Evolutionary conservation across 768 basidiomycete genomes (phyloP).

Genomic region (Crepidotus variabilis): DNA sequence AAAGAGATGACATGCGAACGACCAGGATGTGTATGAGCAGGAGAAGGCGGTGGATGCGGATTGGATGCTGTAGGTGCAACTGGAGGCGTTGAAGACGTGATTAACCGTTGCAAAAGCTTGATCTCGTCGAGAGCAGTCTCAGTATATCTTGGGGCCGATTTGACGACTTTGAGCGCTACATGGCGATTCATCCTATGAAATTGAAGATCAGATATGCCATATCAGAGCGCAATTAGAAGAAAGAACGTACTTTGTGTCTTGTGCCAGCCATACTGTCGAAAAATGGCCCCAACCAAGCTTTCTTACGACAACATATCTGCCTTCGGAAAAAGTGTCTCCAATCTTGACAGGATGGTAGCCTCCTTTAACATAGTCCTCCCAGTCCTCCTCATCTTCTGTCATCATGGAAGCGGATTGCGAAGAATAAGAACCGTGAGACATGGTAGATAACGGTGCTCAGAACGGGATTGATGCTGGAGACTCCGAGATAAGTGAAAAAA

Average conservation of each 20-base stretch:
- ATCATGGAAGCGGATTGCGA: conserved; percentile 74
- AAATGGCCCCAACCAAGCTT: conserved; percentile 98
- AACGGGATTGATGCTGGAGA: conserved; percentile 6
- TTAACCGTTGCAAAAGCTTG: conserved; percentile 93
- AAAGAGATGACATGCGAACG: conserved; percentile 95
- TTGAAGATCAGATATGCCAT: not conserved
- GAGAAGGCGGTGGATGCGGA: conserved; percentile 48
- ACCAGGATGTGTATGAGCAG: conserved; percentile 77
- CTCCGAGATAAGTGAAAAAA: conserved; percentile 15
- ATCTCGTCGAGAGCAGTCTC: conserved; percentile 99
- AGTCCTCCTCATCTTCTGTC: conserved; percentile 91
- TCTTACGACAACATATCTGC: conserved; percentile 84
- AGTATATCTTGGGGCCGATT: conserved; percentile 94
- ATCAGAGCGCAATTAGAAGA: not conserved
- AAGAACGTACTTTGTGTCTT: conserved; percentile 66
- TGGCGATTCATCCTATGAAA: conserved; percentile 80
- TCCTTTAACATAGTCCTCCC: conserved; percentile 80
- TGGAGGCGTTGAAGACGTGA: conserved; percentile 71
- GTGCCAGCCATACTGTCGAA: conserved; percentile 89
- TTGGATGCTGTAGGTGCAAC: conserved; percentile 42
- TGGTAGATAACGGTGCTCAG: conserved; percentile 22
- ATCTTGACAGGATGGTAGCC: conserved; percentile 94
- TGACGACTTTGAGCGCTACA: conserved; percentile 98
- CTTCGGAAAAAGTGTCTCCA: conserved; percentile 85
- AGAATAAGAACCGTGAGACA: conserved; percentile 75